These are phyloP conservation scores for Claviceps purpurea DNA, from an alignment of 2,329 filamentous ascomycete genomes.

Conservation along the genomic window DNA sequence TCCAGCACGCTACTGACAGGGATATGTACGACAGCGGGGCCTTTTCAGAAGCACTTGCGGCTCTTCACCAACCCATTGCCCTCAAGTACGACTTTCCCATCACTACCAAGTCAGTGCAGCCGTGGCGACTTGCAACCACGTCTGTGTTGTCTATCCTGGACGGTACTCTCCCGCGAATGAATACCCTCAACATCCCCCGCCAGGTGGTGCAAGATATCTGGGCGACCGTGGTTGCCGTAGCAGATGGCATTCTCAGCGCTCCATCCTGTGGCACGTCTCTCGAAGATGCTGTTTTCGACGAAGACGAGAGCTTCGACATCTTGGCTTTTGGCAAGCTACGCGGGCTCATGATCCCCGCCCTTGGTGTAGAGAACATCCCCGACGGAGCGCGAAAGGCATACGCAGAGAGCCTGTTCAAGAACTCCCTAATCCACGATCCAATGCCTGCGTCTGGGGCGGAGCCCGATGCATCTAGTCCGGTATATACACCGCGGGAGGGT, in stretches of 20 bases:
- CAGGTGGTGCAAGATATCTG: constrained; percentile 48
- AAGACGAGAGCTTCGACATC: constrained; percentile 75
- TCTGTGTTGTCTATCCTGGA: constrained; percentile 56
- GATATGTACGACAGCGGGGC: constrained; percentile 59
- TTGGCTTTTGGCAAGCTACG: constrained; percentile 55
- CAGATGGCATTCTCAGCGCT: constrained; percentile 56
- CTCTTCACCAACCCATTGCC: constrained; percentile 55
- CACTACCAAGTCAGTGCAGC: constrained; percentile 53
- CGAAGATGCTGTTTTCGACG: constrained; percentile 34
- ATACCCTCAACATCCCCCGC: constrained; percentile 31
- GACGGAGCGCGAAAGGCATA: constrained; percentile 57
- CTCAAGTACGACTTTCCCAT: constrained; percentile 71
- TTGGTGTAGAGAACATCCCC: constrained; percentile 53
- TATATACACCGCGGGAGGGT: constrained; percentile 56
- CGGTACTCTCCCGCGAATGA: constrained; percentile 48
- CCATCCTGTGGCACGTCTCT: constrained; percentile 37
- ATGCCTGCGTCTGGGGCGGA: constrained; percentile 33
- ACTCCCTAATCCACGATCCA: constrained; percentile 65
- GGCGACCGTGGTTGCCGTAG: constrained; percentile 51
- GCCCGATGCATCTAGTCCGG: constrained; percentile 42
- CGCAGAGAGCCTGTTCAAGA: constrained; percentile 63
- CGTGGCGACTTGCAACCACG: constrained; percentile 72
- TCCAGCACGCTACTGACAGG: constrained; percentile 44
- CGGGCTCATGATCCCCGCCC: constrained; percentile 56
- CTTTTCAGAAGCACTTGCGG: constrained; percentile 49